Evolutionary conservation across 1,139 yeast genomes (phyloP).

Genomic region (Wickerhamiella pararugosa): DNA sequence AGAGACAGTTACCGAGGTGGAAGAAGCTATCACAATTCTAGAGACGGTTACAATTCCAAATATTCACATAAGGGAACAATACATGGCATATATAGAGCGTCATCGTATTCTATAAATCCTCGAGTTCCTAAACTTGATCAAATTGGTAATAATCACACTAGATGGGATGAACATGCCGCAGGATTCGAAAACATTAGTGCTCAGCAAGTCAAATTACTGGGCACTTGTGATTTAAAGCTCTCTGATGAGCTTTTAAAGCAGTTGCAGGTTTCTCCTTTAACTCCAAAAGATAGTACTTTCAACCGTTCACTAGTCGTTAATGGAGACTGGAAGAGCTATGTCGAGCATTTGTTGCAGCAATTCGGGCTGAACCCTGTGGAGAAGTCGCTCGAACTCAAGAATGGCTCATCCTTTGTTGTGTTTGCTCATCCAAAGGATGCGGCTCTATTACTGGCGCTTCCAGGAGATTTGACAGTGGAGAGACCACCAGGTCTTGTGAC

Average conservation of each 20-base stretch:
- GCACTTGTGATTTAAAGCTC: slow-evolving; percentile 33
- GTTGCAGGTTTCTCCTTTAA: slow-evolving; percentile 7
- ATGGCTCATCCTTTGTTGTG: slow-evolving; percentile 15
- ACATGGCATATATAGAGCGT: too few relatives aligned
- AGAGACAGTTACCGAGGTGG: background rate
- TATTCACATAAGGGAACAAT: too few relatives aligned
- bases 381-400: slow-evolving; percentile 18
- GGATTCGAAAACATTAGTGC: slow-evolving; percentile 70
- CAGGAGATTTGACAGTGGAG: slow-evolving; percentile 3
- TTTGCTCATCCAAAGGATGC: slow-evolving; percentile 6
- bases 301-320: background rate
- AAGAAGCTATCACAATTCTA: slow-evolving; percentile 12
- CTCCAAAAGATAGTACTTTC: slow-evolving; percentile 13
- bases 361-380: slow-evolving; percentile 15
- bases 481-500: slow-evolving; percentile 8
- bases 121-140: too few relatives aligned
- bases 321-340: background rate
- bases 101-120: too few relatives aligned
- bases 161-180: slow-evolving; percentile 64
- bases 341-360: slow-evolving; percentile 6
- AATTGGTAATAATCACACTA: background rate
- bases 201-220: slow-evolving; percentile 68
- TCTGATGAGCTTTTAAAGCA: slow-evolving; percentile 3
- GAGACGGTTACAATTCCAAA: too few relatives aligned
- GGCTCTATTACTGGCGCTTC: slow-evolving; percentile 7